phyloP scores from a whole-genome alignment of 1,139 yeast genomes.

The Geotrichum citri-aurantii region DNA sequence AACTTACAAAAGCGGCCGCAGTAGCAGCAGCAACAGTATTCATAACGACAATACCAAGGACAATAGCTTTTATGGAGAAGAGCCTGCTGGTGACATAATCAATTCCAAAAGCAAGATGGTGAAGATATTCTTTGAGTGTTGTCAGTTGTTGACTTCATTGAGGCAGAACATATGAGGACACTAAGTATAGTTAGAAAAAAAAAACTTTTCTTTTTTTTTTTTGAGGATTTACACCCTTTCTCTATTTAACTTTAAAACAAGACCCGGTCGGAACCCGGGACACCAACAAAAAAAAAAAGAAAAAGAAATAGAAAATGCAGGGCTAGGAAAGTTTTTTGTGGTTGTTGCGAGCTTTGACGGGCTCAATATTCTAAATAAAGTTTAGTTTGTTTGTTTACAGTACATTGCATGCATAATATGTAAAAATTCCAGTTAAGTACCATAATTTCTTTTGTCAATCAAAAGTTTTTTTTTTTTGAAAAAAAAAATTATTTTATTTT shows the following conservation, averaged over 20 bases:
- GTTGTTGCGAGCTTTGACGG: not conserved
- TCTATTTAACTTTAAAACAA: not conserved
- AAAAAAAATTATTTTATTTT: not conserved
- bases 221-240: too few relatives aligned
- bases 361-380: not conserved
- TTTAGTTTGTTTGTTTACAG: not conserved
- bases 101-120: not conserved
- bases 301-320: not conserved
- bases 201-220: not conserved
- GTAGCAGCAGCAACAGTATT: too few relatives aligned
- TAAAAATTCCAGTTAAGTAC: not conserved
- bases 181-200: too few relatives aligned
- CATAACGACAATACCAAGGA: too few relatives aligned
- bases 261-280: not conserved
- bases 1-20: too few relatives aligned
- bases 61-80: not conserved
- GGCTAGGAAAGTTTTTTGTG: not conserved
- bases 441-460: not conserved
- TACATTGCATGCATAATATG: not conserved
- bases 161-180: too few relatives aligned
- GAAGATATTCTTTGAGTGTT: not conserved
- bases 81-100: not conserved
- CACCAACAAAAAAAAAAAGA: not conserved
- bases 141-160: not conserved
- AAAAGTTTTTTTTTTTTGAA: not conserved